These are phyloP conservation scores for Scytalidium sp. DNA, from an alignment of 2,329 filamentous ascomycete species.

Conservation along the genomic window DNA sequence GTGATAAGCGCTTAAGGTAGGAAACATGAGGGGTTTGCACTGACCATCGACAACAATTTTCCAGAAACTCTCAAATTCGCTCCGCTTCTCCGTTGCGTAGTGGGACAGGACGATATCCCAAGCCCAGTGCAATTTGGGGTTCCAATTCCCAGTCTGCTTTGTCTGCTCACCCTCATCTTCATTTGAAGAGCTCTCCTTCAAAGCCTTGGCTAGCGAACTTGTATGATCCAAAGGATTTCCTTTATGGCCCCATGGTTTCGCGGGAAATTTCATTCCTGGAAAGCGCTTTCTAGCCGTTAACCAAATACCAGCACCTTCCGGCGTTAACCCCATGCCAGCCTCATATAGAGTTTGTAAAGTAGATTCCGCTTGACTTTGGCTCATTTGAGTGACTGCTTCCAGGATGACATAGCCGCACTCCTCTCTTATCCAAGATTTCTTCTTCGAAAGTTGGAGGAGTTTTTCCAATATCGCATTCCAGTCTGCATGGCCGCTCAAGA, in stretches of 20 bases:
- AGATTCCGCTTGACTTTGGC: constrained; percentile 50
- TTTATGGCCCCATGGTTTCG: constrained; percentile 66
- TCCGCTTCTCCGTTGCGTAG: constrained; percentile 33
- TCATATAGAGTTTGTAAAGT: constrained; percentile 61
- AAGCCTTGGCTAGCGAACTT: constrained; percentile 66
- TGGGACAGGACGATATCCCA: constrained; percentile 75
- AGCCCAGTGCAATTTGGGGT: constrained; percentile 78
- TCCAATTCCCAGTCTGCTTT: constrained; percentile 66
- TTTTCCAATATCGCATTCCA: constrained; percentile 70
- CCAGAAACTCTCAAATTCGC: constrained; percentile 76
- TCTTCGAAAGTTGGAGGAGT: constrained; percentile 70
- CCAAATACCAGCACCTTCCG: constrained; percentile 90
- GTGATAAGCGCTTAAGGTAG: not conserved
- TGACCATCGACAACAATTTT: constrained; percentile 79
- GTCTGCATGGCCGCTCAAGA: constrained; percentile 57
- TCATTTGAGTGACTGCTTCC: constrained; percentile 64
- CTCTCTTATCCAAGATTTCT: constrained; percentile 85
- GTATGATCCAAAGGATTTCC: constrained; percentile 74
- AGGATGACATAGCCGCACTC: constrained; percentile 84
- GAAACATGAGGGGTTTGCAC: constrained; percentile 29
- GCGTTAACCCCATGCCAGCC: constrained; percentile 70
- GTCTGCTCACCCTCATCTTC: constrained; percentile 43
- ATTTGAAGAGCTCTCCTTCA: constrained; percentile 70
- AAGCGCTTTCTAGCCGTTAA: constrained; percentile 65
- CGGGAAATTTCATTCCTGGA: constrained; percentile 60